These are phyloP conservation scores for Lindgomyces ingoldianus DNA, from an alignment of 495 filamentous ascomycete genomes.

Conservation along the genomic window DNA sequence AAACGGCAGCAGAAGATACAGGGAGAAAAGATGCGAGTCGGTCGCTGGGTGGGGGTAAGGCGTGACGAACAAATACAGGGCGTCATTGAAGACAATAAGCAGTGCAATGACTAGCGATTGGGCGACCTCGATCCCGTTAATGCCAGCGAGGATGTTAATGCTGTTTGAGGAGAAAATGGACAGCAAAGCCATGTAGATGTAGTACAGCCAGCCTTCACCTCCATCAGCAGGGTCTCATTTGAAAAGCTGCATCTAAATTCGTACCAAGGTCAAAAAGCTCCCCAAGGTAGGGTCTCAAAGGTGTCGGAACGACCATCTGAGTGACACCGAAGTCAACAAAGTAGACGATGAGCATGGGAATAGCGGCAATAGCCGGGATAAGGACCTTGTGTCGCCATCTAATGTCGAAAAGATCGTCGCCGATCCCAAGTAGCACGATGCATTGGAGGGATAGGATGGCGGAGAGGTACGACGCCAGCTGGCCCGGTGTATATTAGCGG, in stretches of 20 bases:
- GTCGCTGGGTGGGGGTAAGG: conserved; percentile 89
- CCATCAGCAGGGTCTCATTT: conserved; percentile 28
- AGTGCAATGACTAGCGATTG: conserved; percentile 90
- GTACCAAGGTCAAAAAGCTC: conserved; percentile 75
- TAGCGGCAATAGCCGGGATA: conserved; percentile 90
- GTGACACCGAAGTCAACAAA: conserved; percentile 98
- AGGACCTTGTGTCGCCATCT: conserved; percentile 98
- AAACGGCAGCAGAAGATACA: conserved; percentile 93
- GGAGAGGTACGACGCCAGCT: conserved; percentile 95
- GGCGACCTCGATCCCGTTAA: conserved; percentile 95
- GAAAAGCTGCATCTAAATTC: conserved; percentile 1
- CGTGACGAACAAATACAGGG: conserved; percentile 66
- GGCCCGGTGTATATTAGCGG: conserved; percentile 17
- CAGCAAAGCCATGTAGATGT: conserved; percentile 91
- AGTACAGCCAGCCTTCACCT: conserved; percentile 70
- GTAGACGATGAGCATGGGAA: conserved; percentile 94
- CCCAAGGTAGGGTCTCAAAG: conserved; percentile 79
- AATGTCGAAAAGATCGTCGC: conserved; percentile 96
- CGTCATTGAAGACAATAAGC: conserved; percentile 81
- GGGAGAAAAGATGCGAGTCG: conserved; percentile 91
- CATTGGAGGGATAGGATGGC: conserved; percentile 88
- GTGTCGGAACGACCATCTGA: conserved; percentile 83
- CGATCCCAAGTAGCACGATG: conserved; percentile 86
- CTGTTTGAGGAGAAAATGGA: conserved; percentile 96
- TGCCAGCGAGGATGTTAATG: conserved; percentile 97